A percentile compares a stretch with the other conserved stretches of the same genome.
phyloP scores from a whole-genome alignment of 192 early-diverging fungal species.

The Piromyces finnis region DNA sequence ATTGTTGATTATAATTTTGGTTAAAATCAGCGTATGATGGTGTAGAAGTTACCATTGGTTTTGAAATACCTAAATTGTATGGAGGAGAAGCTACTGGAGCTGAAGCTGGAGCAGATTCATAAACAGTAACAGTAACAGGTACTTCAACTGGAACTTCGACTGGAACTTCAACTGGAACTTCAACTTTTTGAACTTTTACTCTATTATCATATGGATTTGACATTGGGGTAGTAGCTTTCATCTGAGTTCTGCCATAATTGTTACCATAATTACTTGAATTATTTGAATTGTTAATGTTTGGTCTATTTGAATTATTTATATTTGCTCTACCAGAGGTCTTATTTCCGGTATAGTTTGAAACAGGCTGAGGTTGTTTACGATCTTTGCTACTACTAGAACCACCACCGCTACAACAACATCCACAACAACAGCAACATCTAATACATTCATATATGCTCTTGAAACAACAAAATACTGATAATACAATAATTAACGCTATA shows the following conservation, averaged over 20 bases:
- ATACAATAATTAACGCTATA: not conserved
- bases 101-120: not conserved
- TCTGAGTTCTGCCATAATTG: not conserved
- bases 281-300: too few species aligned
- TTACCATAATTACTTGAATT: too few species aligned
- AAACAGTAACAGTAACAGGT: not conserved
- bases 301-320: too few species aligned
- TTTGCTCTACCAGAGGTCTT: not conserved
- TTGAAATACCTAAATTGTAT: not conserved
- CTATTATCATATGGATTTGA: not conserved
- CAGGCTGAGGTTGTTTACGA: not conserved
- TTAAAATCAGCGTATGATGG: not conserved
- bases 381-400: not conserved
- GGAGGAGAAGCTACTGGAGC: not conserved
- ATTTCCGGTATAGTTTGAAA: not conserved
- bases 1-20: not conserved
- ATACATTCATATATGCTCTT: not conserved
- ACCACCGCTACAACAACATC: not conserved
- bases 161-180: not conserved
- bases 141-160: not conserved
- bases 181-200: not conserved
- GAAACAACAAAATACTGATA: not conserved
- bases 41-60: not conserved
- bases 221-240: not conserved
- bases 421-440: not conserved